phyloP scores from a whole-genome alignment of 306 rosid species.

The Sicyos baderoa region DNA sequence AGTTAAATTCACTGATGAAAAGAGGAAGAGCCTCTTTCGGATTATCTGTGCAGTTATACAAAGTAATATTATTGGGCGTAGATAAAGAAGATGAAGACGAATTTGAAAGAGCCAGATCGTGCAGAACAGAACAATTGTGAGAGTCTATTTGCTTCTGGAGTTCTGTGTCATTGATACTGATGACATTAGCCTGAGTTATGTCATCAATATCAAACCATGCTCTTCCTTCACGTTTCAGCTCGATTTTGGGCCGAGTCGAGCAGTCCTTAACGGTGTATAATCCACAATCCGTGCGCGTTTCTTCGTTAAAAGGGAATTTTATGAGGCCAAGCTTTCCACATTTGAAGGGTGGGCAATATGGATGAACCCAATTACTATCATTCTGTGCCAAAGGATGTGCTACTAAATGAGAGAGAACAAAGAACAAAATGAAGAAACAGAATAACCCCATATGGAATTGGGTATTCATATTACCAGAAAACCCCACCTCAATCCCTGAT shows the following conservation, averaged over 20 bases:
- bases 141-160: not conserved
- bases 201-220: not conserved
- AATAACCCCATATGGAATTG: not conserved
- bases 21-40: not conserved
- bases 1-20: not conserved
- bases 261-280: not conserved
- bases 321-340: not conserved
- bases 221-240: not conserved
- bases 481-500: constrained; percentile 1
- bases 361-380: not conserved
- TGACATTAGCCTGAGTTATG: constrained; percentile 14
- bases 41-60: not conserved
- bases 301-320: constrained; percentile 9
- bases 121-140: constrained; percentile 2
- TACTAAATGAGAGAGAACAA: not conserved
- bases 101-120: not conserved
- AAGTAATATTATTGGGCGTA: not conserved
- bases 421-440: not conserved
- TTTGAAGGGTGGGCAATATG: constrained; percentile 5
- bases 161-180: not conserved
- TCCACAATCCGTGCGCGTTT: not conserved
- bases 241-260: not conserved
- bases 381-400: not conserved
- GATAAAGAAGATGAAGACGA: not conserved
- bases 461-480: not conserved